Percentiles rank a stretch among this genome's conserved stretches.
Conservation (phyloP, 257 asterid species). For the Haberlea rhodopensis region DNA sequence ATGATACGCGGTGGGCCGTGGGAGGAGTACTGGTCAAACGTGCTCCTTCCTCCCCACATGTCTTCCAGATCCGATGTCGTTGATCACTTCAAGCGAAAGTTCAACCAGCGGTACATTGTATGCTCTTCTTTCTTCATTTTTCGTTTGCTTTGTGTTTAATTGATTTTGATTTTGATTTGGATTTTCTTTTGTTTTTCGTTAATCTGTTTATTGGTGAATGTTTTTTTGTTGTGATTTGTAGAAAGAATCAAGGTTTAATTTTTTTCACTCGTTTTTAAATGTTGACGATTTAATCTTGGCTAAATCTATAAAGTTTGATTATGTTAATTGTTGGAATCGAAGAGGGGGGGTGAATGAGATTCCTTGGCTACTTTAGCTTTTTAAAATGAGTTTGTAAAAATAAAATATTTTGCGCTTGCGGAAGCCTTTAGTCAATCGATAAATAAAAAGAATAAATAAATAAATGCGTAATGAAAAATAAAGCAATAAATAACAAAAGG, state of each 20-base stretch:
- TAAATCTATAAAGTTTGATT: neutral
- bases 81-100: constrained; percentile 84
- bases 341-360: no score
- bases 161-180: neutral
- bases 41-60: constrained; percentile 86
- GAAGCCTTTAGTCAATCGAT: no score
- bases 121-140: neutral
- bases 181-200: neutral
- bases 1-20: constrained; percentile 87
- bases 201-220: neutral
- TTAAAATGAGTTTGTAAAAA: no score
- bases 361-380: no score
- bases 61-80: constrained; percentile 80
- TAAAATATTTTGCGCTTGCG: no score
- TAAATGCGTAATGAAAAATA: no score
- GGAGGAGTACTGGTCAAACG: constrained; percentile 91
- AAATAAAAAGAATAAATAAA: no score
- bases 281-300: neutral
- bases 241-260: constrained; percentile 8
- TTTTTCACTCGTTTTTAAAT: neutral
- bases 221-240: neutral
- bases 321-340: no score
- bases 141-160: constrained; percentile 3
- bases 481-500: no score
- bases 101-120: constrained; percentile 91